Conservation (phyloP, 352 stramenopile genomes). For the Pythium phragmiticola region DNA sequence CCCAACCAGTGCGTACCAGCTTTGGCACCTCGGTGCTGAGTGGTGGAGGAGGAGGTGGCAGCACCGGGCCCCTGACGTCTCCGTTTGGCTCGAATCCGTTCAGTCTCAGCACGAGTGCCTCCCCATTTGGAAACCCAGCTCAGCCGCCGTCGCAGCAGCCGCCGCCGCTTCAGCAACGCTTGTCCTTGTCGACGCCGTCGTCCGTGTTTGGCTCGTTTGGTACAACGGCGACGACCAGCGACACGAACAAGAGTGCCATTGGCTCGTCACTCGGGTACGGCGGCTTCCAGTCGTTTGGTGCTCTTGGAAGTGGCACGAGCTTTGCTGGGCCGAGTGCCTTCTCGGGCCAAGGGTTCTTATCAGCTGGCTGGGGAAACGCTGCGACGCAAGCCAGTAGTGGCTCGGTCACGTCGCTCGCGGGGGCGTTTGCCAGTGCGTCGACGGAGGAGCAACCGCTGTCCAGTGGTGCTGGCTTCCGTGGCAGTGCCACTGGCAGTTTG, state of each 20-base stretch:
- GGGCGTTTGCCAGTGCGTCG: not conserved
- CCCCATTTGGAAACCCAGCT: slow-evolving; percentile 1
- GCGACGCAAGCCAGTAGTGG: slow-evolving; percentile 2
- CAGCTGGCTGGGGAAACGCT: slow-evolving; percentile 49
- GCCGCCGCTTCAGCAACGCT: not conserved
- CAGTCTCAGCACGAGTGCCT: slow-evolving; percentile 16
- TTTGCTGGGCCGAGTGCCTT: slow-evolving; percentile 33
- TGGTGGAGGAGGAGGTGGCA: not conserved
- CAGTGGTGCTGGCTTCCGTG: not conserved
- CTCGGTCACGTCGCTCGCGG: slow-evolving; percentile 12
- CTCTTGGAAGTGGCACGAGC: slow-evolving; percentile 27
- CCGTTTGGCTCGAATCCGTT: slow-evolving; percentile 30
- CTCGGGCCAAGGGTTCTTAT: slow-evolving; percentile 33
- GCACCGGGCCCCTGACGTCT: not conserved
- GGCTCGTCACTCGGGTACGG: slow-evolving; percentile 54
- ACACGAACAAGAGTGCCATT: slow-evolving; percentile 23
- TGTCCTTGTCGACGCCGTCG: slow-evolving; percentile 17
- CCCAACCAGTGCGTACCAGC: slow-evolving; percentile 14
- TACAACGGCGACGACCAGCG: not conserved
- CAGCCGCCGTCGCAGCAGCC: not conserved
- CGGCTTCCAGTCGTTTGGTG: slow-evolving; percentile 64
- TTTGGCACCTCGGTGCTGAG: slow-evolving; percentile 22
- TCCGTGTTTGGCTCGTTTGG: slow-evolving; percentile 24
- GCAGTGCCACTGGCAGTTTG: slow-evolving; percentile 1
- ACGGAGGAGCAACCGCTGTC: slow-evolving; percentile 8